Conservation (phyloP, 2,329 filamentous ascomycete species). For the Colletotrichum truncatum region DNA sequence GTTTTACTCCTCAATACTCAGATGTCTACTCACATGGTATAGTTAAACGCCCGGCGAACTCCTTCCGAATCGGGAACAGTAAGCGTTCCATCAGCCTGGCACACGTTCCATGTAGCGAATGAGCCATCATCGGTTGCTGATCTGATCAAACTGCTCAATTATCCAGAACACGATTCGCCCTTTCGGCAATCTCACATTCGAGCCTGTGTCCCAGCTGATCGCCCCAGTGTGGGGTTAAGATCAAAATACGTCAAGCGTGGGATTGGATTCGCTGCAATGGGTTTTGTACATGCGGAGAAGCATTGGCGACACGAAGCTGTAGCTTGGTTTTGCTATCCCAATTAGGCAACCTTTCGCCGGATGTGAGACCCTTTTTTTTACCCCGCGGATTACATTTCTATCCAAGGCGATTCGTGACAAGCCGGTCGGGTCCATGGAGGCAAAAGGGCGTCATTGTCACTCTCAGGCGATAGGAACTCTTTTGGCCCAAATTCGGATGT, state of each 20-base stretch:
- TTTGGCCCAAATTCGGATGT: background rate
- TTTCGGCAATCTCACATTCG: background rate
- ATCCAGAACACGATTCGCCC: background rate
- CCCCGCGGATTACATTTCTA: conserved; percentile 16
- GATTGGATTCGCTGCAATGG: background rate
- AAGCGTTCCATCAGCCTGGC: background rate
- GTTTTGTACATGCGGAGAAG: background rate
- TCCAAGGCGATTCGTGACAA: background rate
- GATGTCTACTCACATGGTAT: too few species aligned
- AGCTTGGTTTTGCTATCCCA: background rate
- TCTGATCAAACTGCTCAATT: too few species aligned
- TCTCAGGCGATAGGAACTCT: background rate
- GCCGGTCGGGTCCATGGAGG: background rate
- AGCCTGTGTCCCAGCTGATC: background rate
- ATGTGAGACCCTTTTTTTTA: background rate
- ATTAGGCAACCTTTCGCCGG: conserved; percentile 4
- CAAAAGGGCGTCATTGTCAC: background rate
- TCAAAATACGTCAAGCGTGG: conserved; percentile 7
- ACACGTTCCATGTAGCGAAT: too few species aligned
- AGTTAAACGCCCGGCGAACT: too few species aligned
- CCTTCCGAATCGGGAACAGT: too few species aligned
- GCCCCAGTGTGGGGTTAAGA: background rate
- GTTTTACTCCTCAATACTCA: too few species aligned
- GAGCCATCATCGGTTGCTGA: too few species aligned
- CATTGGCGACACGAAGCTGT: background rate